phyloP scores from a whole-genome alignment of 108 stramenopile genomes.

The Cyclotella sp. region DNA sequence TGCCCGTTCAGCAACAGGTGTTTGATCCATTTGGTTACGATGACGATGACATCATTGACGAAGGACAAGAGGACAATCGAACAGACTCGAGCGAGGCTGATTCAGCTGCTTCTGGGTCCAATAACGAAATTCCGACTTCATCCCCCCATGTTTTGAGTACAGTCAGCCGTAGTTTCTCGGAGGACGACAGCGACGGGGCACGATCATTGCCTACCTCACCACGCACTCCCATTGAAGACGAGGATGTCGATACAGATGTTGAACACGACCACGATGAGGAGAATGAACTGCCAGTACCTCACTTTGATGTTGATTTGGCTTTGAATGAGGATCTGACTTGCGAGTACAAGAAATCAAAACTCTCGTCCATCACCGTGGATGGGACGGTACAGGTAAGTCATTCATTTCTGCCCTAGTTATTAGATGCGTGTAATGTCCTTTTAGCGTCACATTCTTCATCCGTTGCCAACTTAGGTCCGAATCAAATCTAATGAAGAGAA shows the following conservation, averaged over 20 bases:
- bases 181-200: slow-evolving; percentile 40
- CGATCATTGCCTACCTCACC: slow-evolving; percentile 13
- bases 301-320: slow-evolving; percentile 58
- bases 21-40: slow-evolving; percentile 53
- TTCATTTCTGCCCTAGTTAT: not conserved
- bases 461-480: slow-evolving; percentile 33
- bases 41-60: slow-evolving; percentile 5
- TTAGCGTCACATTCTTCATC: not conserved
- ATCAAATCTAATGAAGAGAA: slow-evolving; percentile 22
- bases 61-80: slow-evolving; percentile 4
- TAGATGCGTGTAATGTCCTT: not conserved
- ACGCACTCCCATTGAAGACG: slow-evolving; percentile 1
- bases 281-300: slow-evolving; percentile 6
- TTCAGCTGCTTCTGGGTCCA: slow-evolving; percentile 13
- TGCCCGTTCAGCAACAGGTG: slow-evolving; percentile 16
- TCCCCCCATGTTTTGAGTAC: slow-evolving; percentile 1
- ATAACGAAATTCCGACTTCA: slow-evolving; percentile 16
- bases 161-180: slow-evolving; percentile 36
- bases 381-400: slow-evolving; percentile 71
- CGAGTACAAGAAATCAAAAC: slow-evolving; percentile 79
- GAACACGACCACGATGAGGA: slow-evolving; percentile 16
- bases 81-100: slow-evolving; percentile 5
- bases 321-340: slow-evolving; percentile 90
- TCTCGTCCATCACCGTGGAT: slow-evolving; percentile 77
- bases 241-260: not conserved